Evolutionary conservation across 1,284 basidiomycete genomes (phyloP).

Genomic region (Cutaneotrichosporon cyanovorans): DNA sequence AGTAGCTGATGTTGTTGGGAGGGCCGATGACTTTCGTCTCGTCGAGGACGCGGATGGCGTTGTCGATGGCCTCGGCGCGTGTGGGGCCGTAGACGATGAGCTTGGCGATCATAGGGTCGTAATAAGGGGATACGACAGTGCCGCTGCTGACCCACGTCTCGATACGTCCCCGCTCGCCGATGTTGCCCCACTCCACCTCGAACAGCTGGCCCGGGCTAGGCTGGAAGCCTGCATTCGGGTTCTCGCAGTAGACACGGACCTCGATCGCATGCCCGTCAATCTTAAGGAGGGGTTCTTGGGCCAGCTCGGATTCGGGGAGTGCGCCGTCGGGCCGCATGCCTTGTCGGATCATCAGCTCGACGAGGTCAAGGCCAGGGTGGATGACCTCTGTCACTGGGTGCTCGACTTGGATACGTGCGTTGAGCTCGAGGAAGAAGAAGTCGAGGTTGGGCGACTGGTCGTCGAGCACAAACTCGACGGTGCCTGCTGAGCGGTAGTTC

Average conservation of each 20-base stretch:
- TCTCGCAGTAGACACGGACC: slow-evolving; percentile 60
- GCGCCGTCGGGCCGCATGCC: slow-evolving; percentile 27
- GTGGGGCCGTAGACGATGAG: slow-evolving; percentile 30
- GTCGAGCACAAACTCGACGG: slow-evolving; percentile 62
- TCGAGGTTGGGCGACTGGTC: slow-evolving; percentile 42
- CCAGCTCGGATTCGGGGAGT: slow-evolving; percentile 43
- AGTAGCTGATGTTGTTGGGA: slow-evolving; percentile 55
- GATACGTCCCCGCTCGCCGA: slow-evolving; percentile 30
- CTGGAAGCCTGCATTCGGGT: slow-evolving; percentile 54
- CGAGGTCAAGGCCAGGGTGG: slow-evolving; percentile 56
- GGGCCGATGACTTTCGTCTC: slow-evolving; percentile 50
- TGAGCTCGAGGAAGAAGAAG: slow-evolving; percentile 70
- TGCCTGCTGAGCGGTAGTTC: slow-evolving; percentile 58
- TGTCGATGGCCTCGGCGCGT: slow-evolving; percentile 19
- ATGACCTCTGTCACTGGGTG: slow-evolving; percentile 60
- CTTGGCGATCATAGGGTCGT: slow-evolving; percentile 52
- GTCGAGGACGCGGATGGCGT: slow-evolving; percentile 36
- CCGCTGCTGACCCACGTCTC: slow-evolving; percentile 46
- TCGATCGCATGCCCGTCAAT: slow-evolving; percentile 53
- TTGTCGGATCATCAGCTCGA: slow-evolving; percentile 55
- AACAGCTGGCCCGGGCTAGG: slow-evolving; percentile 61
- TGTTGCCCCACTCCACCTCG: slow-evolving; percentile 48
- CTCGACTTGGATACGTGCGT: slow-evolving; percentile 65
- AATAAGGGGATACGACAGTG: slow-evolving; percentile 51
- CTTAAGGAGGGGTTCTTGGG: slow-evolving; percentile 23